Conservation (phyloP, 2,329 filamentous ascomycete species). For the Aspergillus hiratsukae region DNA sequence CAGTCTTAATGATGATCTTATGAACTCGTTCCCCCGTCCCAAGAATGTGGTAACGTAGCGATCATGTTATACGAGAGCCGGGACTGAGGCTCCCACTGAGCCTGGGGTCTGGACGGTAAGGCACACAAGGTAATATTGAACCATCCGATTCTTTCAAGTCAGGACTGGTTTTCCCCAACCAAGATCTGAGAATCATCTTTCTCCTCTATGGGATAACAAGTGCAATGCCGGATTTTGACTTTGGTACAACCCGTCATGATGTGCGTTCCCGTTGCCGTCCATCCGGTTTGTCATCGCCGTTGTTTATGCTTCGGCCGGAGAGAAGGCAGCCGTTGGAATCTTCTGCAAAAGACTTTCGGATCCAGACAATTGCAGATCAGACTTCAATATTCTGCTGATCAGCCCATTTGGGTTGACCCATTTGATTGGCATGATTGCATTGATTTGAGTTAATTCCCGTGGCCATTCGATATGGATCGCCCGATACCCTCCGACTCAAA, state of each 20-base stretch:
- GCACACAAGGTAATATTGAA: not conserved
- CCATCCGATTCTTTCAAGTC: not conserved
- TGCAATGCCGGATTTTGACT: not conserved
- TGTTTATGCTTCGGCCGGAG: not conserved
- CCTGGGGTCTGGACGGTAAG: not conserved
- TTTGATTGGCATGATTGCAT: not conserved
- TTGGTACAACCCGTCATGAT: slow-evolving; percentile 1
- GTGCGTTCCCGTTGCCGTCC: slow-evolving; percentile 10
- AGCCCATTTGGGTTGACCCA: not conserved
- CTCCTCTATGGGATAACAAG: not conserved
- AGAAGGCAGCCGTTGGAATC: not conserved
- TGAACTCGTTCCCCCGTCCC: not conserved
- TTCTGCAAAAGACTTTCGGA: not conserved
- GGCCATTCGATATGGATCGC: not conserved
- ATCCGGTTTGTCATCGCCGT: slow-evolving; percentile 12
- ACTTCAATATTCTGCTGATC: slow-evolving; percentile 5
- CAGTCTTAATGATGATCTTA: not conserved
- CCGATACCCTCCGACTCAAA: not conserved
- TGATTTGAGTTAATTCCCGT: not conserved
- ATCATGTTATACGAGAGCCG: not conserved
- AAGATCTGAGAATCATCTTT: not conserved
- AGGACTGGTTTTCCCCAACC: not conserved
- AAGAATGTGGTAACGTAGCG: not conserved
- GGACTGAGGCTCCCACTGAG: not conserved
- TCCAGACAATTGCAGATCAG: not conserved